Conservation (phyloP, 2,329 filamentous ascomycete species). For the Pseudogymnoascus sp. region DNA sequence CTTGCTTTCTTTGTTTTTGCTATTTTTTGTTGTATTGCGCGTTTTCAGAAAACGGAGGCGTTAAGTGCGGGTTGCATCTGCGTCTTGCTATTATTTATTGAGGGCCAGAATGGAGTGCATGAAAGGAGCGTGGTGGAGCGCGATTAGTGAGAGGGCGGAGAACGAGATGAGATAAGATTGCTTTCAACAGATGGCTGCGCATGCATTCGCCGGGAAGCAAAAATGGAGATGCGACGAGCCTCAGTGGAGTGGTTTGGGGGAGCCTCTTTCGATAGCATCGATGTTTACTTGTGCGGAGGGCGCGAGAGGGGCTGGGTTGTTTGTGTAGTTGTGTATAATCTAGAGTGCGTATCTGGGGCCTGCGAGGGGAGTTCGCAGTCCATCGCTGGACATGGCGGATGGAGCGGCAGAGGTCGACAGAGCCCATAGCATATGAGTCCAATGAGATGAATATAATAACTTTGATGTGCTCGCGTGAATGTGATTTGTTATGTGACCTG, state of each 20-base stretch:
- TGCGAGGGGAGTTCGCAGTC: not conserved
- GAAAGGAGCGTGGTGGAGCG: not conserved
- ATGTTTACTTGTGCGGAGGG: not conserved
- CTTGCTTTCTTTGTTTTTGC: not conserved
- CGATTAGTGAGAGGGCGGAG: not conserved
- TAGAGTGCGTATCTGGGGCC: constrained; percentile 3
- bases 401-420: not conserved
- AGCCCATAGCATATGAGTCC: constrained; percentile 5
- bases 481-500: not conserved
- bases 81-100: constrained; percentile 4
- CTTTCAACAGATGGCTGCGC: constrained; percentile 1
- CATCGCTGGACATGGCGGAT: not conserved
- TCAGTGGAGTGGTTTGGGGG: constrained; percentile 8
- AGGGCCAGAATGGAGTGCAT: constrained; percentile 7
- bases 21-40: not conserved
- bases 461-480: not conserved
- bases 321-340: constrained; percentile 7
- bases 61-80: constrained; percentile 7
- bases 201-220: constrained; percentile 1
- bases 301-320: not conserved
- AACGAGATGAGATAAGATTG: constrained; percentile 4
- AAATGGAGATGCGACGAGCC: constrained; percentile 6
- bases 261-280: not conserved
- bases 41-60: not conserved
- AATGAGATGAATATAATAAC: constrained; percentile 6